phyloP scores from a whole-genome alignment of 2,329 filamentous ascomycete species.

The Aspergillus brunneoviolaceus region DNA sequence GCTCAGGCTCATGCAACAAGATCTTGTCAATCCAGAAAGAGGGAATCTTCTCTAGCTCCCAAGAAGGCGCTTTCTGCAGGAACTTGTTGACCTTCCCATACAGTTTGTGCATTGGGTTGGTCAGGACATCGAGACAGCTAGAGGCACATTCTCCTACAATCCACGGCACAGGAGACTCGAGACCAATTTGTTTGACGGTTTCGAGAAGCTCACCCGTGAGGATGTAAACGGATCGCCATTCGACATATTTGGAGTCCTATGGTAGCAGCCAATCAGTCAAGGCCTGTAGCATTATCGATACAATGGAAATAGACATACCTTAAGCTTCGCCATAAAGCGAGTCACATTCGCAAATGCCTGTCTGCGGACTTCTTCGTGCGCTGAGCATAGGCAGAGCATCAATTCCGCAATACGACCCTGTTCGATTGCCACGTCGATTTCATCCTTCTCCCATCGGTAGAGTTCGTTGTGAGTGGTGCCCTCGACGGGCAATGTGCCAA shows the following conservation, averaged over 20 bases:
- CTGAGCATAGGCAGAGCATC: slow-evolving; percentile 72
- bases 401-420: slow-evolving; percentile 71
- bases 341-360: slow-evolving; percentile 58
- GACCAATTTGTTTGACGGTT: slow-evolving; percentile 60
- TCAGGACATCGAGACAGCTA: slow-evolving; percentile 67
- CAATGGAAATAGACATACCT: slow-evolving; percentile 30
- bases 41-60: slow-evolving; percentile 61
- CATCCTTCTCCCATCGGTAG: slow-evolving; percentile 70
- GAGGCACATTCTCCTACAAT: slow-evolving; percentile 74
- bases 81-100: slow-evolving; percentile 87
- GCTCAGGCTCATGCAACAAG: slow-evolving; percentile 69
- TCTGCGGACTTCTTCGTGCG: slow-evolving; percentile 71
- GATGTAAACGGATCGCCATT: slow-evolving; percentile 75
- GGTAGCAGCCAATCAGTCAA: slow-evolving; percentile 11
- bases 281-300: slow-evolving; percentile 6
- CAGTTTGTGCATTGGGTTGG: slow-evolving; percentile 74
- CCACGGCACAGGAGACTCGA: slow-evolving; percentile 64
- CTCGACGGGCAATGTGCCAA: slow-evolving; percentile 51
- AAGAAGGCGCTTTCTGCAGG: slow-evolving; percentile 72
- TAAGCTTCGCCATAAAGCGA: slow-evolving; percentile 51
- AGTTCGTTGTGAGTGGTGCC: slow-evolving; percentile 48
- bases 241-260: slow-evolving; percentile 67
- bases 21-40: slow-evolving; percentile 67
- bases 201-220: slow-evolving; percentile 78
- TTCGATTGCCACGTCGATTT: slow-evolving; percentile 74